A percentile compares a stretch with the other conserved stretches of the same genome.
These are phyloP conservation scores for Gomphus sp. DNA, from an alignment of 1,284 basidiomycete species.

Conservation along the genomic window DNA sequence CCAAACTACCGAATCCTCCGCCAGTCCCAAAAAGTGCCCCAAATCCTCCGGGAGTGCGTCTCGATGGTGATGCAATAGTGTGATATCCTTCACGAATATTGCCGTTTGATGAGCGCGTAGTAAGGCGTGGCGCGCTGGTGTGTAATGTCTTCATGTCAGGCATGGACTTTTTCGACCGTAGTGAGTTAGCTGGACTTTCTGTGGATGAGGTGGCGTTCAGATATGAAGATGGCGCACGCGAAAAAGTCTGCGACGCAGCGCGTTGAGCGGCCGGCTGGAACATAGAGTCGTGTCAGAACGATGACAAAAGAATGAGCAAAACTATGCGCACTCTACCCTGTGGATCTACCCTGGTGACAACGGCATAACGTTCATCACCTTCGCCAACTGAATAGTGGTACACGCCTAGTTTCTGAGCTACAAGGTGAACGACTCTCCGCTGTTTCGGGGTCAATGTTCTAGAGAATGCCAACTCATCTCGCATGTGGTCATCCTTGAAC, in stretches of 20 bases:
- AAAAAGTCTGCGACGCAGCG: conserved; percentile 47
- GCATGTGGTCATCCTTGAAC: conserved; percentile 97
- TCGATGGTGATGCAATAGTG: conserved; percentile 75
- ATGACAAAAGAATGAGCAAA: conserved; percentile 9
- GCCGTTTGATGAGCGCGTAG: conserved; percentile 77
- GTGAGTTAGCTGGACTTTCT: conserved; percentile 34
- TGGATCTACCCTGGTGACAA: conserved; percentile 82
- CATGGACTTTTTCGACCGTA: conserved; percentile 94
- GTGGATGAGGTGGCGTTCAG: conserved; percentile 42
- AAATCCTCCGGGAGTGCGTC: conserved; percentile 62
- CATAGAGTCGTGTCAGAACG: conserved; percentile 6
- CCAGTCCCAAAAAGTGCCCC: conserved; percentile 55
- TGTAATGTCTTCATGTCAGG: conserved; percentile 84
- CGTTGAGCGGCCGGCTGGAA: conserved; percentile 14
- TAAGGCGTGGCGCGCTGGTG: conserved; percentile 70
- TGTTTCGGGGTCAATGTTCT: conserved; percentile 79
- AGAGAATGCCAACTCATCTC: conserved; percentile 95
- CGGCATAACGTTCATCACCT: conserved; percentile 87
- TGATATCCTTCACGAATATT: conserved; percentile 88
- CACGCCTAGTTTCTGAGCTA: conserved; percentile 92
- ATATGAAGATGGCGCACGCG: conserved; percentile 67
- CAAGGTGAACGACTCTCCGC: conserved; percentile 87
- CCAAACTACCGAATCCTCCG: conserved; percentile 25
- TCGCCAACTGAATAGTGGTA: conserved; percentile 93
- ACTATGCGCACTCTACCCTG: conserved; percentile 39